Evolutionary conservation across 805 yeast species (phyloP), one percentile per base, ranked within the genome.

Genomic region (Vanderwaltozyma tropicalis): DNA sequence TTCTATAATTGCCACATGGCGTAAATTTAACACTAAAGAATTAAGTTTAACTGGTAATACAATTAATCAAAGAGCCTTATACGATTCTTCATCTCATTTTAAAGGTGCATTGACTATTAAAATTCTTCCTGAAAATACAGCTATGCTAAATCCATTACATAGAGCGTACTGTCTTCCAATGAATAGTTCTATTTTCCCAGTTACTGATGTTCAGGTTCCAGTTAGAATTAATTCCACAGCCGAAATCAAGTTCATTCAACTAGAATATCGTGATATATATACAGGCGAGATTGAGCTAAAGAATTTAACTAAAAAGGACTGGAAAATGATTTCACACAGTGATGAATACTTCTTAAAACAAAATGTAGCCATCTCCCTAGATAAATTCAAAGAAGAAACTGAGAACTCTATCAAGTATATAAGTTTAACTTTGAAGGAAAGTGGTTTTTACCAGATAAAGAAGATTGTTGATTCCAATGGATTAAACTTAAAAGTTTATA

Each of bases 121-220:
- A 52, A 82, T 83, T 43, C 64, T 92, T 26, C 97, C 98, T 0
- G 96, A 89, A 59, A 81, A 94, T 31, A 80, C 94, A 0, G 95
- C 94, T 4, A 67, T 69, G 50, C 62, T 92, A 48, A 86, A 88
- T 45, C 96, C 96, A 3, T 72, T 76, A 48, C 73, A 68, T 35
- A 76, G 72, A 21, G 67, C 74, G 4, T 72, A 71, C 42, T 92
- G 98, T 62, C 46, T 81, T 31, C 71, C 72, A 14, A 38, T 48
- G 37, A 55, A 62, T 35, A 41, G 57, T 15, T 28, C 28, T 18
- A 30, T 47, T 11, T 33, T 32, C 5, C 18, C 21, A 22, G 17
- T 37, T 13, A 17, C 30, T 4, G n/a, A 32, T 10, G 32, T 42
- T 7, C 43, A 71, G 21, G 58, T 64, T 25, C 96, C 97, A 6